Percentiles rank a stretch among this genome's conserved stretches.
Evolutionary conservation across 768 basidiomycete genomes (phyloP).

Genomic region (Crucibulum laeve): DNA sequence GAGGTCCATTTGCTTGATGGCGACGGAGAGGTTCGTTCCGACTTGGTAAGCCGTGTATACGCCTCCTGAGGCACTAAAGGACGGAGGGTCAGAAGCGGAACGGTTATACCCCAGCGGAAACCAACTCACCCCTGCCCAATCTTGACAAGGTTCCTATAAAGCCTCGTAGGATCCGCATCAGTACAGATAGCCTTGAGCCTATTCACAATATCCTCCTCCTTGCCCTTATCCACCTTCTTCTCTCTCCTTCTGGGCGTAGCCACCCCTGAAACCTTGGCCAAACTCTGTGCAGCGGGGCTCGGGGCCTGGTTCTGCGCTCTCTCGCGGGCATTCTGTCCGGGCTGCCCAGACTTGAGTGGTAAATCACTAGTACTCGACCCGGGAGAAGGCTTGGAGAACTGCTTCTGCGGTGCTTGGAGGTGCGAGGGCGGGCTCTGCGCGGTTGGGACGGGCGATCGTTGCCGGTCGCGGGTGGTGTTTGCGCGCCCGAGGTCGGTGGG

Average conservation of each 20-base stretch:
- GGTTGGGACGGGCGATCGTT: constrained; percentile 36
- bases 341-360: constrained; percentile 43
- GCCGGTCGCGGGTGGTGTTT: constrained; percentile 62
- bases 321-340: constrained; percentile 6
- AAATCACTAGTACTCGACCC: constrained; percentile 58
- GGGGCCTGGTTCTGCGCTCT: constrained; percentile 42
- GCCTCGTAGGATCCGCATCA: constrained; percentile 91
- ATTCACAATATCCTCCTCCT: constrained; percentile 87
- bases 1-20: constrained; percentile 99
- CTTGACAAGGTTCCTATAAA: constrained; percentile 92
- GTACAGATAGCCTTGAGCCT: constrained; percentile 93
- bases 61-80: constrained; percentile 83
- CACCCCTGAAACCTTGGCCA: constrained; percentile 67
- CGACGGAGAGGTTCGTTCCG: constrained; percentile 89
- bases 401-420: constrained; percentile 21
- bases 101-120: constrained; percentile 4
- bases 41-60: constrained; percentile 99
- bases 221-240: constrained; percentile 80
- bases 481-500: constrained; percentile 57
- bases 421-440: constrained; percentile 9
- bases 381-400: constrained; percentile 46
- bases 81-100: constrained; percentile 3
- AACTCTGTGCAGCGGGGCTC: constrained; percentile 58
- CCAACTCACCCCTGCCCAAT: constrained; percentile 90
- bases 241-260: constrained; percentile 84